Percentiles rank a stretch among this genome's conserved stretches.
Conservation (phyloP, 2,329 filamentous ascomycete species). For the Aspergillus candidus region DNA sequence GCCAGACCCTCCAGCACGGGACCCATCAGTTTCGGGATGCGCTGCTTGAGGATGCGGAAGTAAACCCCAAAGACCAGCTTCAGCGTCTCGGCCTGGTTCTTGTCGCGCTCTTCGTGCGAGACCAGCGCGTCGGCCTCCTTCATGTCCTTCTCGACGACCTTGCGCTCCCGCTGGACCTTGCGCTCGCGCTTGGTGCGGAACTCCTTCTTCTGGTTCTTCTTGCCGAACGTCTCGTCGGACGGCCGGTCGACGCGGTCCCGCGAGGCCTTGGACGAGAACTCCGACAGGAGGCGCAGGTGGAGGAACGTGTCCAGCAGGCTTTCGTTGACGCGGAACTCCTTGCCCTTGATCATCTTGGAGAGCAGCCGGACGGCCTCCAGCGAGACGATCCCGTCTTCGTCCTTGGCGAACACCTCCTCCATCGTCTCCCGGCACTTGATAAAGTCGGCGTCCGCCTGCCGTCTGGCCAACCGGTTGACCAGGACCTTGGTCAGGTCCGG, state of each 20-base stretch:
- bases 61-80: constrained; percentile 95
- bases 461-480: constrained; percentile 71
- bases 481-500: constrained; percentile 81
- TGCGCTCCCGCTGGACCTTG: constrained; percentile 79
- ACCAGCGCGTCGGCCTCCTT: constrained; percentile 84
- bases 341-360: constrained; percentile 90
- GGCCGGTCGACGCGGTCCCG: constrained; percentile 65
- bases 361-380: constrained; percentile 80
- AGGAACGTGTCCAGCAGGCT: constrained; percentile 85
- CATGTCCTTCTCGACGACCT: constrained; percentile 87
- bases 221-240: constrained; percentile 43
- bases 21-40: constrained; percentile 83
- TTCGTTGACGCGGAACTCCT: constrained; percentile 76
- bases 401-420: constrained; percentile 73
- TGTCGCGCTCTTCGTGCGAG: constrained; percentile 84
- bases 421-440: constrained; percentile 70
- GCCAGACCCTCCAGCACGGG: constrained; percentile 90
- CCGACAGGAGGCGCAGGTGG: constrained; percentile 77
- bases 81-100: constrained; percentile 89
- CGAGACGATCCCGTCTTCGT: constrained; percentile 83
- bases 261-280: constrained; percentile 80
- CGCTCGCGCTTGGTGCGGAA: constrained; percentile 84
- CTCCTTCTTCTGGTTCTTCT: constrained; percentile 70
- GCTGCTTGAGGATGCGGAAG: constrained; percentile 85
- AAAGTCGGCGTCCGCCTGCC: constrained; percentile 67